These are phyloP conservation scores for Canavalia gladiata DNA, from an alignment of 306 rosid species.

Conservation along the genomic window DNA sequence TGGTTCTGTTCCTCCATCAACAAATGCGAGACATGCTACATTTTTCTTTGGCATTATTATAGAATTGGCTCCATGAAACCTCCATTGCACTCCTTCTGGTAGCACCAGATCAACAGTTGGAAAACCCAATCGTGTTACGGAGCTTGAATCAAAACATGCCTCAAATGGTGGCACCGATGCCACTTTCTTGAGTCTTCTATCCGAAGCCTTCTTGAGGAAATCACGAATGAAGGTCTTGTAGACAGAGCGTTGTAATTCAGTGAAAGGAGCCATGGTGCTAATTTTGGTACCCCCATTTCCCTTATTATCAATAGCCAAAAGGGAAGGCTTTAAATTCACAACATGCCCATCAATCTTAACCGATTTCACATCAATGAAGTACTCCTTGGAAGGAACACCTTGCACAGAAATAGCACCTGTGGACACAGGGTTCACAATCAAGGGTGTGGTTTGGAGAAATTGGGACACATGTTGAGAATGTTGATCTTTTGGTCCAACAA, in stretches of 20 bases:
- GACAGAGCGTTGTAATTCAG: conserved; percentile 31
- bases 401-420: neutral
- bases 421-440: neutral
- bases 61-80: conserved; percentile 44
- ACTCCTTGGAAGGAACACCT: conserved; percentile 27
- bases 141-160: conserved; percentile 48
- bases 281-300: conserved; percentile 48
- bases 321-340: conserved; percentile 43
- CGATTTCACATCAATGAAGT: conserved; percentile 39
- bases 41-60: conserved; percentile 44
- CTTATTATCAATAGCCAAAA: conserved; percentile 28
- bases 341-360: conserved; percentile 40
- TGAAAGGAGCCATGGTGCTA: conserved; percentile 32
- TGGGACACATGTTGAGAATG: neutral
- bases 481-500: neutral
- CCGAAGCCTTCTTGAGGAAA: conserved; percentile 46
- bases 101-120: conserved; percentile 51
- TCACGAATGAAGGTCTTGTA: conserved; percentile 44
- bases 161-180: conserved; percentile 48
- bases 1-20: conserved; percentile 46
- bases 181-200: conserved; percentile 41
- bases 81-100: conserved; percentile 43
- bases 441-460: conserved; percentile 35
- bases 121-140: neutral
- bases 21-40: conserved; percentile 49